These are phyloP conservation scores for Trametes villosa DNA, from an alignment of 768 basidiomycete genomes.

Conservation along the genomic window DNA sequence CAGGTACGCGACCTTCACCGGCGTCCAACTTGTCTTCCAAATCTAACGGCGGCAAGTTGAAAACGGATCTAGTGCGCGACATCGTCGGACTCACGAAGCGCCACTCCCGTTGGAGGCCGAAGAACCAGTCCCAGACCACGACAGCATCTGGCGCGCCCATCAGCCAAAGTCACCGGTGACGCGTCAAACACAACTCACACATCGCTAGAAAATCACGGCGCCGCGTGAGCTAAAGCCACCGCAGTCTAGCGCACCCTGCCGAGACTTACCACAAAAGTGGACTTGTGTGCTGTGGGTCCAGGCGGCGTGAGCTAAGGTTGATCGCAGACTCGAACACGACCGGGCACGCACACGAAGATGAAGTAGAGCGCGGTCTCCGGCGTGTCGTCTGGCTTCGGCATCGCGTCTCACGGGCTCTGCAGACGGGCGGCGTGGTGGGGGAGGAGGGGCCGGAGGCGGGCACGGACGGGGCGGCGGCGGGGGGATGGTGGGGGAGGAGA, in stretches of 20 bases:
- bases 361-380: slow-evolving; percentile 65
- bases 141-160: slow-evolving; percentile 61
- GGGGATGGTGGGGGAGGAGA: slow-evolving; percentile 6
- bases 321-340: not conserved
- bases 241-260: not conserved
- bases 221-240: not conserved
- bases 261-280: slow-evolving; percentile 80
- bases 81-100: slow-evolving; percentile 58
- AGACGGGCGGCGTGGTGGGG: not conserved
- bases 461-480: not conserved
- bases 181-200: slow-evolving; percentile 28
- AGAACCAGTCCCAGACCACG: slow-evolving; percentile 85
- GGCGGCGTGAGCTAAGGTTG: not conserved
- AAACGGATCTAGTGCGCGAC: slow-evolving; percentile 9
- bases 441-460: not conserved
- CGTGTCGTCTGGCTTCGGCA: slow-evolving; percentile 45
- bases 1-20: slow-evolving; percentile 81
- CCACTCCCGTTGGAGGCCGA: slow-evolving; percentile 77
- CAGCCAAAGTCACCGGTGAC: slow-evolving; percentile 11
- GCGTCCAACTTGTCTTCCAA: slow-evolving; percentile 85
- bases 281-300: slow-evolving; percentile 55
- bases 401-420: not conserved
- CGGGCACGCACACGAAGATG: slow-evolving; percentile 63
- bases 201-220: slow-evolving; percentile 46
- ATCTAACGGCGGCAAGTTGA: slow-evolving; percentile 51